These are phyloP conservation scores for Teratosphaeria zuluensis DNA, from an alignment of 2,329 filamentous ascomycete genomes.

Conservation along the genomic window DNA sequence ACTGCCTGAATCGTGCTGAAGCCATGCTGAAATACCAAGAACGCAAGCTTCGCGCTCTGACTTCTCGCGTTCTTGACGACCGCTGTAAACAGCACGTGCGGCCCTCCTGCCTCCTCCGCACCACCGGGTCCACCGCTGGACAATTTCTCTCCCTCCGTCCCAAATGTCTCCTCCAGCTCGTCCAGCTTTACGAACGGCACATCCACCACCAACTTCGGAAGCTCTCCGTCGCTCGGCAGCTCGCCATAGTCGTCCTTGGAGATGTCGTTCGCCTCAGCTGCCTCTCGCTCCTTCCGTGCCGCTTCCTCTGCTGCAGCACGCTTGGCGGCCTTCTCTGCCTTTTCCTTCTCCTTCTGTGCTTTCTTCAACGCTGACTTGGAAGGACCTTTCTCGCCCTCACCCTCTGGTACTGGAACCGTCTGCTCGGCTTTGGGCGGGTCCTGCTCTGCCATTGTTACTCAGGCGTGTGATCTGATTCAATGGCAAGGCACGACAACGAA, in stretches of 20 bases:
- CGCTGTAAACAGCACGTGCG: conserved; percentile 62
- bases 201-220: conserved; percentile 30
- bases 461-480: not conserved
- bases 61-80: conserved; percentile 81
- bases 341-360: conserved; percentile 81
- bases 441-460: not conserved
- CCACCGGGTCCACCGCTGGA: not conserved
- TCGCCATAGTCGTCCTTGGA: conserved; percentile 73
- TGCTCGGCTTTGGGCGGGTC: conserved; percentile 18
- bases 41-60: conserved; percentile 85
- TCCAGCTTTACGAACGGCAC: conserved; percentile 52
- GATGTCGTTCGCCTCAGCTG: conserved; percentile 55
- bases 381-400: conserved; percentile 35
- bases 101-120: conserved; percentile 28
- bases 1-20: conserved; percentile 77
- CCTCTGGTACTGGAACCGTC: conserved; percentile 6
- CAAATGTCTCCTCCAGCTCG: conserved; percentile 50
- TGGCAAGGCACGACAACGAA: not conserved
- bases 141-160: not conserved
- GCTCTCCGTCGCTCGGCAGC: conserved; percentile 39
- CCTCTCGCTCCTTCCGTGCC: conserved; percentile 57
- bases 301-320: conserved; percentile 59
- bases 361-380: conserved; percentile 82
- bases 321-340: conserved; percentile 59
- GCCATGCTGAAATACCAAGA: conserved; percentile 71